Conservation (phyloP, 371 early-diverging fungal genomes). For the Mucor plumbeus region DNA sequence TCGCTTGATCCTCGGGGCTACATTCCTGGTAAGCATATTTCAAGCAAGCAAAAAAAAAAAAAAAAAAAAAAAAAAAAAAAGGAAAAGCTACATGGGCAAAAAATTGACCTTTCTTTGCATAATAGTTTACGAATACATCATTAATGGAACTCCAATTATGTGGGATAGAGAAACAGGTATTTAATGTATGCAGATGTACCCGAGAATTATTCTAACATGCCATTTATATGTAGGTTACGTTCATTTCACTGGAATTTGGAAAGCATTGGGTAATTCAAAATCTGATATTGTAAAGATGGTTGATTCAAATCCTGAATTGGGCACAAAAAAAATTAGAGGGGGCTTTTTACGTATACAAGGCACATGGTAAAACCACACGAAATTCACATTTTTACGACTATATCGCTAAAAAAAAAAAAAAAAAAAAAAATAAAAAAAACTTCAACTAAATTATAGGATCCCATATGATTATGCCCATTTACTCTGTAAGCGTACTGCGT, state of each 20-base stretch:
- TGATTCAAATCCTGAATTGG: slow-evolving; percentile 66
- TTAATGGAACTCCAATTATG: slow-evolving; percentile 68
- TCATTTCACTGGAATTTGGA: slow-evolving; percentile 80
- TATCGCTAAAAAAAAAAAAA: not conserved
- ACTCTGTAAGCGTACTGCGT: slow-evolving; percentile 63
- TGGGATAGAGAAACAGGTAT: slow-evolving; percentile 75
- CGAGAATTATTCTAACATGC: not conserved
- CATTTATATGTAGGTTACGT: slow-evolving; percentile 49
- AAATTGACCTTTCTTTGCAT: not conserved
- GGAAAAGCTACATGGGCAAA: no score
- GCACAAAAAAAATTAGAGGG: slow-evolving; percentile 70
- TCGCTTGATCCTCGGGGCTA: slow-evolving; percentile 70
- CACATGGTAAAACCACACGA: slow-evolving; percentile 56
- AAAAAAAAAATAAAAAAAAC: not conserved
- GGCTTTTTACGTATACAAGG: slow-evolving; percentile 76
- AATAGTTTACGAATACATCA: slow-evolving; percentile 67
- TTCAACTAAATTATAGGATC: slow-evolving; percentile 44
- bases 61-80: no score
- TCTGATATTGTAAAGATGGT: slow-evolving; percentile 73
- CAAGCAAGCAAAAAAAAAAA: not conserved
- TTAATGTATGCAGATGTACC: not conserved
- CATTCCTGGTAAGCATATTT: slow-evolving; percentile 60
- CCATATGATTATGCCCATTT: slow-evolving; percentile 63
- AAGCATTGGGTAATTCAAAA: slow-evolving; percentile 71
- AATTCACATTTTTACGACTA: not conserved